Evolutionary conservation across 2,329 filamentous ascomycete genomes (phyloP).

Genomic region (Talaromyces sp.): DNA sequence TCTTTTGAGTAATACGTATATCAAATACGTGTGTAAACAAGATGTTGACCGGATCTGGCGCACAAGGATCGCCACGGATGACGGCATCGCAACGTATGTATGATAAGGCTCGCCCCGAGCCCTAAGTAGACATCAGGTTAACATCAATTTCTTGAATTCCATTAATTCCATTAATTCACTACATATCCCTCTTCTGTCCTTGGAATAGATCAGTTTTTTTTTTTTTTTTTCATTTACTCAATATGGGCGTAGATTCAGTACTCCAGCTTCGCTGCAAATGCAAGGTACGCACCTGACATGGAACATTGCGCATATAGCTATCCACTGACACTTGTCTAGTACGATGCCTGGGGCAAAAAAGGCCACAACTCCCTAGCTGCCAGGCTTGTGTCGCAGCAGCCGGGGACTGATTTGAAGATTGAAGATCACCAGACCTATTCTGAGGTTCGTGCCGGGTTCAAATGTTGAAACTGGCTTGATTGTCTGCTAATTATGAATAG

Average conservation of each 20-base stretch:
- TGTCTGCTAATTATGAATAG: constrained; percentile 17
- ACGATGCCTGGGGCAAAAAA: constrained; percentile 68
- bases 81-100: constrained; percentile 15
- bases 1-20: no score
- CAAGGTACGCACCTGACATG: constrained; percentile 14
- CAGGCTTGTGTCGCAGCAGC: constrained; percentile 60
- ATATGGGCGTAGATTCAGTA: constrained; percentile 17
- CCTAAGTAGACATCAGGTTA: constrained; percentile 1
- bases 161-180: background rate
- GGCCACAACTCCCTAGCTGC: constrained; percentile 64
- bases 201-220: background rate
- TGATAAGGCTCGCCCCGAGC: constrained; percentile 1
- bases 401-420: constrained; percentile 59
- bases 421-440: constrained; percentile 62
- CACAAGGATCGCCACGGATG: constrained; percentile 9
- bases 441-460: constrained; percentile 39
- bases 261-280: constrained; percentile 25
- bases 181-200: no score
- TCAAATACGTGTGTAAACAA: background rate
- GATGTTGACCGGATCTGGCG: background rate
- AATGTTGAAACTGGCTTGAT: background rate
- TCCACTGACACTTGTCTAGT: constrained; percentile 33
- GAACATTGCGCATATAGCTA: background rate
- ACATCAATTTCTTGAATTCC: background rate
- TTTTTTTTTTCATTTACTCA: background rate